A percentile compares a stretch with the other conserved stretches of the same genome.
Evolutionary conservation across 306 rosid species (phyloP).

Genomic region (Senna tora): DNA sequence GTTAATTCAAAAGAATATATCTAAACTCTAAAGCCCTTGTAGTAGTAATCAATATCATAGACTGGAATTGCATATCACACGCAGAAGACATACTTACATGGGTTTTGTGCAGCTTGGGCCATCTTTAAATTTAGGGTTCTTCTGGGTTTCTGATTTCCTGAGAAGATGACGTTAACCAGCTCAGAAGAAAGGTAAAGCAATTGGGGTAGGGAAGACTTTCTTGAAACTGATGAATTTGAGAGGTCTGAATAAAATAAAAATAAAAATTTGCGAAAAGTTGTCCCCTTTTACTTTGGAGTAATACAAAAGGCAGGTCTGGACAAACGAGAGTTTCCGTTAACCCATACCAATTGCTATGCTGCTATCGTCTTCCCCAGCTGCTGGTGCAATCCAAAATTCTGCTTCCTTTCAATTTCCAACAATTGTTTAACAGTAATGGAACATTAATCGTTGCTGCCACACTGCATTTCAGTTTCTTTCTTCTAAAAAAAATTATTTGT

Average conservation of each 20-base stretch:
- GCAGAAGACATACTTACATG: slow-evolving; percentile 46
- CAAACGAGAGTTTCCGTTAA: neutral
- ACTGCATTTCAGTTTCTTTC: no score
- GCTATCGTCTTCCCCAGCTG: neutral
- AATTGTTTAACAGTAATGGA: neutral
- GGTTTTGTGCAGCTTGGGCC: slow-evolving; percentile 56
- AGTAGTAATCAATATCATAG: neutral
- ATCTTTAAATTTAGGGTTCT: slow-evolving; percentile 45
- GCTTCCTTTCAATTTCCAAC: neutral
- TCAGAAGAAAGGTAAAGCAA: slow-evolving; percentile 9
- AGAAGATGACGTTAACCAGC: slow-evolving; percentile 30
- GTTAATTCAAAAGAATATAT: neutral
- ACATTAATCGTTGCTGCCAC: no score
- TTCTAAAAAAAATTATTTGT: no score
- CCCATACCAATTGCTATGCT: neutral
- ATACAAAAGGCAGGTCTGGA: neutral
- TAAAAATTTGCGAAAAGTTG: neutral
- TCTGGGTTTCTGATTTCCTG: slow-evolving; percentile 27
- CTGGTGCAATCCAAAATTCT: no score
- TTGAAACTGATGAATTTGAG: slow-evolving; percentile 18
- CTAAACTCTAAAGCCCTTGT: neutral
- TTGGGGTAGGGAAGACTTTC: slow-evolving; percentile 1
- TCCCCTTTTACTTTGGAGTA: neutral
- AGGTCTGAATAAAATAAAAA: neutral
- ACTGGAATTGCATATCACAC: slow-evolving; percentile 3